Conservation (phyloP, 345 rosid species). For the Populus simonii region DNA sequence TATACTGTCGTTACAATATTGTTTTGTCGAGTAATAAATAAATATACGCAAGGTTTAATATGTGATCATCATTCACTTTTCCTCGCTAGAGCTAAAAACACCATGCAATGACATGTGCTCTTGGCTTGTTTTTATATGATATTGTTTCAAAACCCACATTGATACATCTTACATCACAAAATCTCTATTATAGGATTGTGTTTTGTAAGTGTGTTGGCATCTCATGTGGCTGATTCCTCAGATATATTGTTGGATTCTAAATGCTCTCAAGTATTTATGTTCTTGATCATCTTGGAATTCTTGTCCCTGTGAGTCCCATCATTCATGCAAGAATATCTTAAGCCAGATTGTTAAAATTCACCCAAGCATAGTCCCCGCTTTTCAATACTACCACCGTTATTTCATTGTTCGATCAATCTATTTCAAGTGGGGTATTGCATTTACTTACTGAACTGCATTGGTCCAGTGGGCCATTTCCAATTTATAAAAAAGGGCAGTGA, state of each 20-base stretch:
- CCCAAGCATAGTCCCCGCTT: not conserved
- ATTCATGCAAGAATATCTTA: constrained; percentile 12
- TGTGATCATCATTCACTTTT: not conserved
- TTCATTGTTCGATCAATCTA: not conserved
- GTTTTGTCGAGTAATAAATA: not conserved
- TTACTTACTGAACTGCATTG: constrained; percentile 14
- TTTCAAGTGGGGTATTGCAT: constrained; percentile 8
- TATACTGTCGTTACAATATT: not conserved
- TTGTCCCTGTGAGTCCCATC: constrained; percentile 17
- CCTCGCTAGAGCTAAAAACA: not conserved
- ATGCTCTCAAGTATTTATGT: not conserved
- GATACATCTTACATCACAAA: constrained; percentile 12
- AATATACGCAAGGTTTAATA: not conserved
- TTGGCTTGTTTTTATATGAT: not conserved
- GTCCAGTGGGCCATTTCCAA: constrained; percentile 6
- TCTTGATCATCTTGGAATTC: constrained; percentile 6
- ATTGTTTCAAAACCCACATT: not conserved
- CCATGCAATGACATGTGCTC: not conserved
- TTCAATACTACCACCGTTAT: not conserved
- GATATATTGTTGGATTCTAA: constrained; percentile 2
- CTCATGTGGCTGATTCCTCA: not conserved
- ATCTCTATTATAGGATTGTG: constrained; percentile 24
- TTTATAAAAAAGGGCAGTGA: not conserved
- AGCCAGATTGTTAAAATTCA: not conserved
- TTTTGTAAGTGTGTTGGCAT: constrained; percentile 12